A percentile compares a stretch with the other conserved stretches of the same genome.
These are phyloP conservation scores for Fagopyrum tataricum DNA, from an alignment of 148 eudicot genomes.

Conservation along the genomic window DNA sequence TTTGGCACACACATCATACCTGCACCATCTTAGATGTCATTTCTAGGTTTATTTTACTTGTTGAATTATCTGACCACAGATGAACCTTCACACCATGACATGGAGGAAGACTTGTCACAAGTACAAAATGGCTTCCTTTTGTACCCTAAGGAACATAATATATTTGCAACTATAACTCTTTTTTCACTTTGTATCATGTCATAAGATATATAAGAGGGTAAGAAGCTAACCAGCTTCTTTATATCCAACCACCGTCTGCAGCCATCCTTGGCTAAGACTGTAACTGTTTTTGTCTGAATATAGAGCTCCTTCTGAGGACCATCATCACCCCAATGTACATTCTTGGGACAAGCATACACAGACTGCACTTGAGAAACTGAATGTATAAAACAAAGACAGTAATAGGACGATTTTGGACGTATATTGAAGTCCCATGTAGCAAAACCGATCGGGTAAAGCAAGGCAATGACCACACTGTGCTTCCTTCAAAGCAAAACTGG, in stretches of 20 bases:
- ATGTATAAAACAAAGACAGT: slow-evolving; percentile 2
- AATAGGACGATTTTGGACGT: neutral
- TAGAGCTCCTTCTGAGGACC: slow-evolving; percentile 84
- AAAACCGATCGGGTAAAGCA: neutral
- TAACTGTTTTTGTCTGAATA: slow-evolving; percentile 65
- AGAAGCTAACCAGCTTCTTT: slow-evolving; percentile 80
- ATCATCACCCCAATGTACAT: slow-evolving; percentile 60
- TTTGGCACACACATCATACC: slow-evolving; percentile 29
- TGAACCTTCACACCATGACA: slow-evolving; percentile 84
- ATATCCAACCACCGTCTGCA: slow-evolving; percentile 96
- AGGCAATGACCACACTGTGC: neutral
- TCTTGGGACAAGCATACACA: slow-evolving; percentile 58
- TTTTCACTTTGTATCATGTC: neutral
- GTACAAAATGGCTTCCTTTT: slow-evolving; percentile 67
- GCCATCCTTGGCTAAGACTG: slow-evolving; percentile 94
- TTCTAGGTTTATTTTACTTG: slow-evolving; percentile 55
- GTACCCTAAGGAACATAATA: slow-evolving; percentile 68
- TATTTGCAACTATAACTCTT: neutral
- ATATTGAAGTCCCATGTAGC: neutral
- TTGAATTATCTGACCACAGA: slow-evolving; percentile 89
- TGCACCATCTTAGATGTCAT: slow-evolving; percentile 91
- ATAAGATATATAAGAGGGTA: neutral
- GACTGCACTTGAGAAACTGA: slow-evolving; percentile 37
- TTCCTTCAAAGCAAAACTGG: neutral
- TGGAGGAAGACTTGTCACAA: slow-evolving; percentile 94